phyloP scores from a whole-genome alignment of 2,329 filamentous ascomycete species.

The Plenodomus tracheiphilus region DNA sequence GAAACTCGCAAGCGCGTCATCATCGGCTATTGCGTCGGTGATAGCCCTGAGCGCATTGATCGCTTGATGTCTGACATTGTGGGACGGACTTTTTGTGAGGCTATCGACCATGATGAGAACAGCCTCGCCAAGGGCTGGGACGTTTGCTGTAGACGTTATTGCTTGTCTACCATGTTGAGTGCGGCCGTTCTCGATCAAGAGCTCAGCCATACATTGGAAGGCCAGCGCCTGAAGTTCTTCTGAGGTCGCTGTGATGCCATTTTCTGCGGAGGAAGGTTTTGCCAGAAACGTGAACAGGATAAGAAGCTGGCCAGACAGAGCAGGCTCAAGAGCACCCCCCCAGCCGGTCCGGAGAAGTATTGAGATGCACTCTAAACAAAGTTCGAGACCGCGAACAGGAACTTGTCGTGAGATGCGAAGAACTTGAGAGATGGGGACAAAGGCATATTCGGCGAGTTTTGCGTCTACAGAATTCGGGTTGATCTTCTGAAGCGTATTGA shows the following conservation, averaged over 20 bases:
- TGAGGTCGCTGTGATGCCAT: slow-evolving; percentile 53
- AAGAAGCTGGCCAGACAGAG: slow-evolving; percentile 80
- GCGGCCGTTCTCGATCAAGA: slow-evolving; percentile 64
- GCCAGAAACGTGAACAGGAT: slow-evolving; percentile 82
- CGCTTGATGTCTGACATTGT: slow-evolving; percentile 72
- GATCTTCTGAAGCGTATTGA: slow-evolving; percentile 45
- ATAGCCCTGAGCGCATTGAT: slow-evolving; percentile 66
- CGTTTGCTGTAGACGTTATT: slow-evolving; percentile 58
- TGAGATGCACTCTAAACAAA: slow-evolving; percentile 73
- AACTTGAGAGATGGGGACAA: slow-evolving; percentile 88
- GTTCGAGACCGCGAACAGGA: slow-evolving; percentile 72
- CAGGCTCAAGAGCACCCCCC: slow-evolving; percentile 69
- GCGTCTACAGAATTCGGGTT: slow-evolving; percentile 63
- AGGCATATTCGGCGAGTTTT: slow-evolving; percentile 89
- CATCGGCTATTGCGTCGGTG: slow-evolving; percentile 67
- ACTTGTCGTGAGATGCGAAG: slow-evolving; percentile 75
- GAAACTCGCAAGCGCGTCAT: slow-evolving; percentile 78
- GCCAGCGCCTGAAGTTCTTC: slow-evolving; percentile 77
- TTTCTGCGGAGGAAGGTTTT: slow-evolving; percentile 65
- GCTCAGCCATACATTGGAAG: slow-evolving; percentile 68
- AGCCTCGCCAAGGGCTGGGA: slow-evolving; percentile 80
- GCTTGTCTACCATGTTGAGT: slow-evolving; percentile 55
- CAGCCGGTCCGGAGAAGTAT: slow-evolving; percentile 78
- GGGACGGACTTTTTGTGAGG: slow-evolving; percentile 65
- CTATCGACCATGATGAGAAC: slow-evolving; percentile 79